Base-by-base conservation (phyloP, 805 yeast genomes). In the Groenewaldozyma tartarivorans region DNA sequence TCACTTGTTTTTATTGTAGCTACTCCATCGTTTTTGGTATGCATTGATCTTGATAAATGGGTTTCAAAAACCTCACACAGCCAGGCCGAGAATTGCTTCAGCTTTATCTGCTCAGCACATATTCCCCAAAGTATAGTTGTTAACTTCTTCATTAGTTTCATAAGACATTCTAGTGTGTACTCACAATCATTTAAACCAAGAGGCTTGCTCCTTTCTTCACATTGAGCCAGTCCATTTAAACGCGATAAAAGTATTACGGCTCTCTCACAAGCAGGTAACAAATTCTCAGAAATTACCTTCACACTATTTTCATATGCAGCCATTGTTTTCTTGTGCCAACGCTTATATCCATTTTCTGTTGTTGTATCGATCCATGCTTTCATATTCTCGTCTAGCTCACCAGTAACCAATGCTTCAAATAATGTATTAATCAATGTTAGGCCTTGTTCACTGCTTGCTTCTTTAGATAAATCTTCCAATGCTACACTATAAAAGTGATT, bases 301-400 rank as follows among this genome's bases (percentile, higher is more conserved):
- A 74, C 51, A 1, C 66, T 53, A 20, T 54, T 51, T 26, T 74
- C 79, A 53, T 67, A 75, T 7, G 64, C 58, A 4, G 63, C 51
- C 35, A 60, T 63, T 0, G 75, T 75, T 17, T 65, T 40, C 38
- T 66, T 65, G 2, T 56, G 50, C 64, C 79, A 66, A 42, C 71
- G 58, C 43, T 69, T 69, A 32, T 70, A 56, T 3, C 78, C 79
- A 36, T 77, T 55, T 45, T 75, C 81, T 0, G 79, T 79, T 33
- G 75, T 58, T 46, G 71, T 71, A 45, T 75, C 75, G 3, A 71
- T 60, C 68, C 69, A 77, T 39, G 68, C 71, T 37, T 62, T 62
- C 1, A 71, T 55, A 1, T 61, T 48, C 56, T 52, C 44, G 61
- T 15, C n/a, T 16, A 20, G 16, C 2, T 15, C 22, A 15, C 36